Conservation (phyloP, 2,329 filamentous ascomycete species). For the Colletotrichum sp. region DNA sequence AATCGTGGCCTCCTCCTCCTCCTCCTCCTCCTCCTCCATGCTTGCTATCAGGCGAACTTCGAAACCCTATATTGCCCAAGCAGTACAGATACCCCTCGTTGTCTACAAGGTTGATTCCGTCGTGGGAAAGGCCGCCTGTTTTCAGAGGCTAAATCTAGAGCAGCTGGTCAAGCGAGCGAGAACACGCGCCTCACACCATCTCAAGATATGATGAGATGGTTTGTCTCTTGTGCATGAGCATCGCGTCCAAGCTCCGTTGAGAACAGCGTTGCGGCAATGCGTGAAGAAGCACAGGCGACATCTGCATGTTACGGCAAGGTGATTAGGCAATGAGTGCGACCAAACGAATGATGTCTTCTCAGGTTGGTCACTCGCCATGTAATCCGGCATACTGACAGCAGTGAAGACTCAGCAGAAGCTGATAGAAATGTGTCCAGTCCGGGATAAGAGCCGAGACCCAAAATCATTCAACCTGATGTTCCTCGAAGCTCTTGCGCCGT, state of each 20-base stretch:
- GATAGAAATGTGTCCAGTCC: too few relatives aligned
- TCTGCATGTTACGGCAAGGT: too few relatives aligned
- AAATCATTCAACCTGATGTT: background rate
- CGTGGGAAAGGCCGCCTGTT: background rate
- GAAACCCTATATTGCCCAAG: too few relatives aligned
- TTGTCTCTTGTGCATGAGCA: background rate
- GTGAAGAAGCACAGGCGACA: background rate
- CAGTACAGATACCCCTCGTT: background rate
- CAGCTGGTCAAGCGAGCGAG: conserved; percentile 5
- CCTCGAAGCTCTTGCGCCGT: background rate
- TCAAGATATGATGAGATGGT: background rate
- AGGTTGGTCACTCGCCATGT: too few relatives aligned
- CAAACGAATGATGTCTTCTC: too few relatives aligned
- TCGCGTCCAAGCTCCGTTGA: background rate
- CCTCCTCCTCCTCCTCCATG: too few relatives aligned
- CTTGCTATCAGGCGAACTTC: too few relatives aligned
- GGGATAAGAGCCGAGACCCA: background rate
- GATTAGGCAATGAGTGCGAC: too few relatives aligned
- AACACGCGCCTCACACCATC: background rate
- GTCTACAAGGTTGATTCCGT: conserved; percentile 1
- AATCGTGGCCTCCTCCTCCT: too few relatives aligned
- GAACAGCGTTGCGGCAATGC: background rate
- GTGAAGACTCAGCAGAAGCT: too few relatives aligned
- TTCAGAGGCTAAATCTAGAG: background rate
- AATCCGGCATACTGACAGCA: too few relatives aligned